These are phyloP conservation scores for Quercus glauca DNA, from an alignment of 306 rosid genomes.

Conservation along the genomic window DNA sequence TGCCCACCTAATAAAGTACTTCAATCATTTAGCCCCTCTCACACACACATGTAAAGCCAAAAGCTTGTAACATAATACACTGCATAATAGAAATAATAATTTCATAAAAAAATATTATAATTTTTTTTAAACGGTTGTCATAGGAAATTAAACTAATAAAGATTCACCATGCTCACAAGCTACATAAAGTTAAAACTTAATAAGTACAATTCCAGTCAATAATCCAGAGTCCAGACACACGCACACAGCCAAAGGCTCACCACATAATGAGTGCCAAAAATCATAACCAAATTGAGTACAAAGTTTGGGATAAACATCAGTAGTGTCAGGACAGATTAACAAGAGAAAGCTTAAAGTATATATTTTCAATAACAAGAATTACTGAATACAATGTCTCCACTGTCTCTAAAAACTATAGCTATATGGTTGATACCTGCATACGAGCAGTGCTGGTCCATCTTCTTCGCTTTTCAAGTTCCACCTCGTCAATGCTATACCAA, in stretches of 20 bases:
- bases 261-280: neutral
- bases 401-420: conserved; percentile 11
- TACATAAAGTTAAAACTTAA: too few species aligned
- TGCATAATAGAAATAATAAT: neutral
- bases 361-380: neutral
- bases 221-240: too few species aligned
- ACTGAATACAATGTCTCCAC: conserved; percentile 7
- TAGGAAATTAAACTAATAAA: too few species aligned
- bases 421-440: conserved; percentile 56
- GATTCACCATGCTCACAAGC: too few species aligned
- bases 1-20: conserved; percentile 51
- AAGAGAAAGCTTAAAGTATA: neutral
- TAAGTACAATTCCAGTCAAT: too few species aligned
- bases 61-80: neutral
- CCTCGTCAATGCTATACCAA: conserved; percentile 81
- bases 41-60: conserved; percentile 1
- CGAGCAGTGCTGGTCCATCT: conserved; percentile 89
- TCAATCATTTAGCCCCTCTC: conserved; percentile 24
- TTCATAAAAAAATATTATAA: neutral
- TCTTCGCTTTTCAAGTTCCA: conserved; percentile 84
- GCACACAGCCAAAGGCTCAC: neutral
- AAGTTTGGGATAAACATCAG: neutral
- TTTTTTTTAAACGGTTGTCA: too few species aligned
- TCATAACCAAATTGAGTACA: neutral
- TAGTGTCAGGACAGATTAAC: neutral